Evolutionary conservation across 306 rosid genomes (phyloP), one percentile per base, ranked within the genome.

Genomic region (peach (Prunus persica)): DNA sequence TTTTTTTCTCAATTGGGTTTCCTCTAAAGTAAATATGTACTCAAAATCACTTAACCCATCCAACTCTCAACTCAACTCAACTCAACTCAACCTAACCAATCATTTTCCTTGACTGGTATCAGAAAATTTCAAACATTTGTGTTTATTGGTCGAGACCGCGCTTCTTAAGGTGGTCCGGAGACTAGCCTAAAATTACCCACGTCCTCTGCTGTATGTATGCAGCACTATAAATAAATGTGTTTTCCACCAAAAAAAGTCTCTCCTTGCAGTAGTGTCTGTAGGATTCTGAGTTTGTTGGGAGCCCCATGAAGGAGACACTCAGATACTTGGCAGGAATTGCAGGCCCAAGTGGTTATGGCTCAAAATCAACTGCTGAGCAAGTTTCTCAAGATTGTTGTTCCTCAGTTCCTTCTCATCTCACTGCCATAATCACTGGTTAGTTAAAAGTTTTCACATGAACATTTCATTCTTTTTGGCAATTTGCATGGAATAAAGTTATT

Each of bases 341-440:
- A 80, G 99, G 99, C 65, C 97, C 96, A 14, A 95, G 97, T 84
- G 99, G 97, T 46, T 92, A 86, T 86, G 97, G 99, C 85, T 95
- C 99, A 13, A 95, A 89, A 10, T 81, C 99, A 32, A 92, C 99
- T 8, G 99, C 97, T 22, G 99, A 95, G 27, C 92, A 95, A 87
- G 97, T 92, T 61, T 87, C 97, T 65, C 60, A 70, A 32, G 69
- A 83, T 79, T 80, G 12, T 46, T 88, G 81, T 68, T 72, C 80
- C 43, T 76, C 69, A 0, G 69, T 47, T 27, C 79, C 86, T 66
- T 62, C 90, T 57, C 84, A 73, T 77, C 91, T 92, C 43, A 92
- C 97, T 25, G 97, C 93, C 76, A 83, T 95, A 10, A 86, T 95
- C 78, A 95, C 99, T 16, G 99, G 99, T 76, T 68, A 71, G 84